Evolutionary conservation across 495 filamentous ascomycete species (phyloP), one percentile per base, ranked within the genome.

Genomic region (Penicillium diatomitis): DNA sequence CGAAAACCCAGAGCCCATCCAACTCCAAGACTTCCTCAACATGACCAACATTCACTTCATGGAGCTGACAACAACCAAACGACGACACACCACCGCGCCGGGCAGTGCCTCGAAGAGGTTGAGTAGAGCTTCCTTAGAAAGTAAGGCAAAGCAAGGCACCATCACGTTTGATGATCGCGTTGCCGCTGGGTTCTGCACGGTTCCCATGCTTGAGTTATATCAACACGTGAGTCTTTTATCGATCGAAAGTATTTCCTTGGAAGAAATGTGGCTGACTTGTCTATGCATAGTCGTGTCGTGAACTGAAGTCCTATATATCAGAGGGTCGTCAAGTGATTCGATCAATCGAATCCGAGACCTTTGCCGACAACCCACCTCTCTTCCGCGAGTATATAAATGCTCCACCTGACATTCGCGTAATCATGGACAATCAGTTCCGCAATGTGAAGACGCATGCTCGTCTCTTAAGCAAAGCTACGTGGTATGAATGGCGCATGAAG

Each of bases 401-500:
- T n/a, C 74, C 87, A 5, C 81, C 87, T n/a, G 86, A 92, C 43
- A 76, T 95, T 52, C 85, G 84, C 55, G 63, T 79, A 2, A 75
- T 92, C 41, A 90, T 98, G 85, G 91, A 98, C 66, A 90, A 86
- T 50, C 92, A 97, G 62, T 91, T 98, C 68, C 90, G 91, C 63
- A 95, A 95, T 52, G 84, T 94, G 58, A 96, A 96, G 70, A 94
- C 88, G 0, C 83, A 96, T 62, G 86, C 94, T 3, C 73, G 94
- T 37, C 73, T 94, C 4, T 76, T 87, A 8, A 96, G 90, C 69
- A 95, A 95, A 62, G 88, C 81, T 35, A 90, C 88, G 65, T 98
- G 94, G 94, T 97, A 98, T 61, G 84, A 90, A 60, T 98, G 94
- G 94, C 86, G 94, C 32, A 89, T 86, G 81, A 88, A 88, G 55